Conservation (phyloP, 2,329 filamentous ascomycete species). For the Xylariaceae sp. region DNA sequence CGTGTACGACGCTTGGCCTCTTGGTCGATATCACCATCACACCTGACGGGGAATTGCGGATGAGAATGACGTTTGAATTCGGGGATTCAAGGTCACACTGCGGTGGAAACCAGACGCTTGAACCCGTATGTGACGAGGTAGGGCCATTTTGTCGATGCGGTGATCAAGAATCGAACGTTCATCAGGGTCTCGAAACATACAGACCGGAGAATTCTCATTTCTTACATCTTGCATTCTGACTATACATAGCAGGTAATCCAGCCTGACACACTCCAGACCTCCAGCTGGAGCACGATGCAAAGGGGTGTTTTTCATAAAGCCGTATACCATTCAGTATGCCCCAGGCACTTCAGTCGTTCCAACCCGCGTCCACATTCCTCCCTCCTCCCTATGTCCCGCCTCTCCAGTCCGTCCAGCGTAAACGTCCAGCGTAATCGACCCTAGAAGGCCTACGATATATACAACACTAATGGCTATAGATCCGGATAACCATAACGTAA, state of each 20-base stretch:
- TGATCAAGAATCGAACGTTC: too few relatives aligned
- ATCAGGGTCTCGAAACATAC: too few relatives aligned
- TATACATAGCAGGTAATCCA: neutral
- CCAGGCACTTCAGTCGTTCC: neutral
- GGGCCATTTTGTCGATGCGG: too few relatives aligned
- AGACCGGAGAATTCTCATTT: neutral
- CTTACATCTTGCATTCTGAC: neutral
- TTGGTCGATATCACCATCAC: too few relatives aligned
- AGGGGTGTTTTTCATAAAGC: neutral
- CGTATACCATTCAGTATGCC: neutral
- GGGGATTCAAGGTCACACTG: too few relatives aligned
- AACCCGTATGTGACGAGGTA: too few relatives aligned
- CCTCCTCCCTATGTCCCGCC: neutral
- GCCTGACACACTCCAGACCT: neutral
- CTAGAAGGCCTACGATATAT: neutral
- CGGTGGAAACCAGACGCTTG: too few relatives aligned
- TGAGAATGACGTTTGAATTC: too few relatives aligned
- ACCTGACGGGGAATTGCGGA: too few relatives aligned
- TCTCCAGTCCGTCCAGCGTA: neutral
- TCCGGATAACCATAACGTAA: neutral
- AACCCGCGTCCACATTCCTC: neutral
- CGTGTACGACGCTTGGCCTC: too few relatives aligned
- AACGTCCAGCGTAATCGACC: neutral
- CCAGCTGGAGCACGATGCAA: neutral
- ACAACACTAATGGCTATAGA: neutral